These are phyloP conservation scores for Botryotinia convoluta DNA, from an alignment of 2,329 filamentous ascomycete species.

Conservation along the genomic window DNA sequence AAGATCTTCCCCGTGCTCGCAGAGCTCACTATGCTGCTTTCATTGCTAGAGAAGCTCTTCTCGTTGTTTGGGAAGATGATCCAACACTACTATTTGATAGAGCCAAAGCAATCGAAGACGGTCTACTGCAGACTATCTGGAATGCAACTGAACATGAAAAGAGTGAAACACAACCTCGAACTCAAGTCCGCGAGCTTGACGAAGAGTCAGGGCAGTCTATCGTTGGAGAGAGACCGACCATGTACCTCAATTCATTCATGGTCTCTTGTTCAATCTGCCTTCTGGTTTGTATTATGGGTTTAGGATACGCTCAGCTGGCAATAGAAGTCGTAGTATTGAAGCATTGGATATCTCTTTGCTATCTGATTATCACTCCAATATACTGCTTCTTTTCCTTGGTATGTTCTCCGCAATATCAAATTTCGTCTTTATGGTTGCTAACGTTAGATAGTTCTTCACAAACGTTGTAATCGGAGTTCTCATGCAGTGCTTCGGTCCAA, in stretches of 20 bases:
- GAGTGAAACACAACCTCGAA: conserved; percentile 48
- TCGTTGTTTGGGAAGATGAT: conserved; percentile 83
- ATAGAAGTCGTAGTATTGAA: conserved; percentile 66
- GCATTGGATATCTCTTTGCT: conserved; percentile 59
- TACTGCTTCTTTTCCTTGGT: conserved; percentile 74
- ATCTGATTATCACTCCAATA: conserved; percentile 64
- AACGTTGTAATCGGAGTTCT: conserved; percentile 75
- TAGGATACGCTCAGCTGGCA: conserved; percentile 67
- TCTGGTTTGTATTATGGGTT: conserved; percentile 64
- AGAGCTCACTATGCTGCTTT: conserved; percentile 82
- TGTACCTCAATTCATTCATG: conserved; percentile 67
- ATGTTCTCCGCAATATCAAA: neutral
- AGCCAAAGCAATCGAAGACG: conserved; percentile 70
- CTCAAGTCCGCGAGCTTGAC: conserved; percentile 59
- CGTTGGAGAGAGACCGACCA: conserved; percentile 62
- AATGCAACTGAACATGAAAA: conserved; percentile 56
- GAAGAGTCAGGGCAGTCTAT: conserved; percentile 68
- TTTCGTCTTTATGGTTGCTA: neutral
- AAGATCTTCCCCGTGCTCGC: conserved; percentile 66
- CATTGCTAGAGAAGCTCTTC: conserved; percentile 64
- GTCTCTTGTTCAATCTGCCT: conserved; percentile 65
- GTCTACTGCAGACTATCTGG: conserved; percentile 77
- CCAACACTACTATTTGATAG: conserved; percentile 66
- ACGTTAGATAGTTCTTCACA: conserved; percentile 57
- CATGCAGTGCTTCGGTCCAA: conserved; percentile 72